A percentile compares a stretch with the other conserved stretches of the same genome.
phyloP scores from a whole-genome alignment of 306 rosid genomes.

The Cicer bijugum region DNA sequence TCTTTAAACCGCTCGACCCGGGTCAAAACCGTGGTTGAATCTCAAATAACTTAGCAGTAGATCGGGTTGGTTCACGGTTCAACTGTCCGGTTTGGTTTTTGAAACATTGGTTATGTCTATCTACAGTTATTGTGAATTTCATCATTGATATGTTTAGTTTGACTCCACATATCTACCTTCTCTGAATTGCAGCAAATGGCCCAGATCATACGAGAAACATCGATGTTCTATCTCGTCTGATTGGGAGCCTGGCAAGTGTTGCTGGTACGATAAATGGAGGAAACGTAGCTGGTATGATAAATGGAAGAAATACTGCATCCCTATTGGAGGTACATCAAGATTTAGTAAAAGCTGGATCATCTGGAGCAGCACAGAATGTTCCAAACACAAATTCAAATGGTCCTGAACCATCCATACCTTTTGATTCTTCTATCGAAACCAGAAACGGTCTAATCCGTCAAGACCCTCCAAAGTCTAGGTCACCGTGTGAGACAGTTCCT shows the following conservation, averaged over 20 bases:
- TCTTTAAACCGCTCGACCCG: too few species aligned
- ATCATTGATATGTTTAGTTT: constrained; percentile 44
- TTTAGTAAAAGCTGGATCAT: constrained; percentile 59
- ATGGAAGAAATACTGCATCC: constrained; percentile 61
- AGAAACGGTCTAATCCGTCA: constrained; percentile 42
- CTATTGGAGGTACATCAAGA: constrained; percentile 69
- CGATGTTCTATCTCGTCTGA: constrained; percentile 72
- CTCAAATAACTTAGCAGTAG: too few species aligned
- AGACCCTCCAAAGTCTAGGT: constrained; percentile 43
- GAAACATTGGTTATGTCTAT: constrained; percentile 8
- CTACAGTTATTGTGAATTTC: constrained; percentile 36
- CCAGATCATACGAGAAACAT: constrained; percentile 58
- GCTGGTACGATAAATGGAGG: constrained; percentile 63
- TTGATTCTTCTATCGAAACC: constrained; percentile 48
- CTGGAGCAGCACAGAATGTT: constrained; percentile 57
- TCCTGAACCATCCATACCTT: constrained; percentile 50
- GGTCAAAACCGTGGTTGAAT: too few species aligned
- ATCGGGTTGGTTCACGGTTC: too few species aligned
- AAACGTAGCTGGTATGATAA: constrained; percentile 62
- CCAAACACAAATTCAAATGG: constrained; percentile 53
- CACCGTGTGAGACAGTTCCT: constrained; percentile 46
- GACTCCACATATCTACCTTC: constrained; percentile 48
- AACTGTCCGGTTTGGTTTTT: too few species aligned
- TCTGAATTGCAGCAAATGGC: constrained; percentile 66
- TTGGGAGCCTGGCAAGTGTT: constrained; percentile 64